Conservation (phyloP, 202 grass and related monocot species). For the Setaria italica region DNA sequence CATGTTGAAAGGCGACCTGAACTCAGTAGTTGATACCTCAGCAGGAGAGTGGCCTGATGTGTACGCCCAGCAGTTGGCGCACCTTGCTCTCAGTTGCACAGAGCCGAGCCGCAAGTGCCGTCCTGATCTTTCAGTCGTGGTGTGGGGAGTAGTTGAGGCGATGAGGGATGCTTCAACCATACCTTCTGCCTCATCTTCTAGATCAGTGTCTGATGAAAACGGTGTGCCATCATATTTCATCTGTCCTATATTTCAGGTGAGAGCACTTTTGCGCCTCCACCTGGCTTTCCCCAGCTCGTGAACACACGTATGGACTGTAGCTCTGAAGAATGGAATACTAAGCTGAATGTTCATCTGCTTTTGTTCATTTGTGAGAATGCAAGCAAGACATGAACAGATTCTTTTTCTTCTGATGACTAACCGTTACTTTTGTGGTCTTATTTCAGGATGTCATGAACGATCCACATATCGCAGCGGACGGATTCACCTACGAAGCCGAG, state of each 20-base stretch:
- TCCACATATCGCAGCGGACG: constrained; percentile 68
- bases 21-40: constrained; percentile 54
- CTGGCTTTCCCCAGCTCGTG: background rate
- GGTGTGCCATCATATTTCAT: constrained; percentile 58
- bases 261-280: background rate
- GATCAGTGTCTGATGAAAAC: constrained; percentile 43
- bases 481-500: constrained; percentile 64
- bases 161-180: constrained; percentile 47
- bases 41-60: constrained; percentile 53
- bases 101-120: constrained; percentile 42
- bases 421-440: background rate
- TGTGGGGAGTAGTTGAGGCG: constrained; percentile 58
- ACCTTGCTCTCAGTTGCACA: constrained; percentile 57
- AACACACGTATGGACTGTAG: background rate
- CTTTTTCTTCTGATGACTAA: constrained; percentile 1
- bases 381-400: too few species aligned
- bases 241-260: constrained; percentile 74
- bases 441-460: constrained; percentile 70
- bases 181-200: constrained; percentile 55
- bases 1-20: constrained; percentile 44
- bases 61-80: constrained; percentile 49
- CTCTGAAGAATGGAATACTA: too few species aligned
- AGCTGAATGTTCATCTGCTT: too few species aligned
- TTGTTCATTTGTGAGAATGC: too few species aligned
- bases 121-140: constrained; percentile 57